Conservation (phyloP, 2,329 filamentous ascomycete species). For the Venturia aucupariae region DNA sequence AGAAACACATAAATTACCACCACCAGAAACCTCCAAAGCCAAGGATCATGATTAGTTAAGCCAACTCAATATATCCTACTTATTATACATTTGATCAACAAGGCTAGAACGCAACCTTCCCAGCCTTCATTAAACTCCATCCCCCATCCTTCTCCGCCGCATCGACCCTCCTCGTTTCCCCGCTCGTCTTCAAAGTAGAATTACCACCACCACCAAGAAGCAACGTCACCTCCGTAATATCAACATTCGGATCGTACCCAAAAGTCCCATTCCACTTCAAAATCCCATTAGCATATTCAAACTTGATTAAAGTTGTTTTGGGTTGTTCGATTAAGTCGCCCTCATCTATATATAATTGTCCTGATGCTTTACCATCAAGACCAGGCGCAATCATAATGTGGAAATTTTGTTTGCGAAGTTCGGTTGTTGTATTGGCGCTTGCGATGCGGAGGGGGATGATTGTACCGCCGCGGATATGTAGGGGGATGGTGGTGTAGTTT, state of each 20-base stretch:
- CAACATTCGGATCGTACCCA: conserved; percentile 34
- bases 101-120: background rate
- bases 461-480: conserved; percentile 56
- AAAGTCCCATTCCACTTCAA: conserved; percentile 47
- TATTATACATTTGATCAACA: too few relatives aligned
- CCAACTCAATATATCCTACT: too few relatives aligned
- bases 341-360: conserved; percentile 68
- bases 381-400: conserved; percentile 61
- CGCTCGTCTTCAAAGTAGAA: background rate
- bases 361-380: conserved; percentile 51
- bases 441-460: conserved; percentile 52
- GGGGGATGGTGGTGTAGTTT: conserved; percentile 48
- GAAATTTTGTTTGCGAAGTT: conserved; percentile 57
- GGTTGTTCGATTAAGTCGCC: conserved; percentile 57
- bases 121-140: background rate
- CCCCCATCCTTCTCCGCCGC: background rate
- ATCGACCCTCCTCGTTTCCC: background rate
- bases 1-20: too few relatives aligned
- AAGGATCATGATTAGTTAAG: too few relatives aligned
- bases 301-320: conserved; percentile 47
- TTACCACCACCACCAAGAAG: conserved; percentile 30
- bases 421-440: conserved; percentile 53
- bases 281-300: conserved; percentile 47
- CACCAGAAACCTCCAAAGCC: too few relatives aligned
- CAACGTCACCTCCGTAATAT: conserved; percentile 43